phyloP scores from a whole-genome alignment of 208 protist species.

The Leishmania lainsoni region DNA sequence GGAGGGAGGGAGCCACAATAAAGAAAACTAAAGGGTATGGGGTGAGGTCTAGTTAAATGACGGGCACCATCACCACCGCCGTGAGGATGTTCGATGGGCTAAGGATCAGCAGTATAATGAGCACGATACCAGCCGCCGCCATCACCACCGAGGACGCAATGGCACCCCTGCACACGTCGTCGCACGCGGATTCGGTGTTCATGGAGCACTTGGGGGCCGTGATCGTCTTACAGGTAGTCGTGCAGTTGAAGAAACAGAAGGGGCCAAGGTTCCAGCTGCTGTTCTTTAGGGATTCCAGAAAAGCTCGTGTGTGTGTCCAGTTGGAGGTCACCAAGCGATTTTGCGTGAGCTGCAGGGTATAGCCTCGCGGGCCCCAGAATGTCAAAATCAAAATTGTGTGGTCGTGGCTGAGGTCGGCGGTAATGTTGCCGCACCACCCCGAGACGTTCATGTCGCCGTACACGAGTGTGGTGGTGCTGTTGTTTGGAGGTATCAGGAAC shows the following conservation, averaged over 20 bases:
- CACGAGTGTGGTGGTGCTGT: conserved; percentile 12
- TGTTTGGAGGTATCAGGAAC: conserved; percentile 38
- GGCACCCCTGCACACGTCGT: conserved; percentile 72
- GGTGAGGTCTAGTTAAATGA: conserved; percentile 33
- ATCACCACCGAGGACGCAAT: conserved; percentile 62
- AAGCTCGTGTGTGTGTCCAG: conserved; percentile 40
- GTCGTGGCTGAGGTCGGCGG: conserved; percentile 39
- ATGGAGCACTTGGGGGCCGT: conserved; percentile 11
- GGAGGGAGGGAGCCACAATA: too few species aligned
- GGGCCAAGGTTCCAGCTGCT: conserved; percentile 19
- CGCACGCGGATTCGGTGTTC: conserved; percentile 22
- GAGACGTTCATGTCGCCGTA: conserved; percentile 50
- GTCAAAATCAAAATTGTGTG: conserved; percentile 47
- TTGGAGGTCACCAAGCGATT: conserved; percentile 29
- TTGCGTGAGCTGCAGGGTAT: conserved; percentile 18
- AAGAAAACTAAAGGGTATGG: background rate
- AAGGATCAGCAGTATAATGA: conserved; percentile 42
- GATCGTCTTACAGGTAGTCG: conserved; percentile 13
- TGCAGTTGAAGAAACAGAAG: conserved; percentile 63
- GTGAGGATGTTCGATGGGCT: conserved; percentile 57
- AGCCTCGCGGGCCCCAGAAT: conserved; percentile 36
- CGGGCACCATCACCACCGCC: conserved; percentile 45
- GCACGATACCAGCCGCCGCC: conserved; percentile 23
- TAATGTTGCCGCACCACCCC: conserved; percentile 45
- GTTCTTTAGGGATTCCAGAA: conserved; percentile 29